Evolutionary conservation across 495 filamentous ascomycete genomes (phyloP), one percentile per base, ranked within the genome.

Genomic region (Aspergillus asperescens): DNA sequence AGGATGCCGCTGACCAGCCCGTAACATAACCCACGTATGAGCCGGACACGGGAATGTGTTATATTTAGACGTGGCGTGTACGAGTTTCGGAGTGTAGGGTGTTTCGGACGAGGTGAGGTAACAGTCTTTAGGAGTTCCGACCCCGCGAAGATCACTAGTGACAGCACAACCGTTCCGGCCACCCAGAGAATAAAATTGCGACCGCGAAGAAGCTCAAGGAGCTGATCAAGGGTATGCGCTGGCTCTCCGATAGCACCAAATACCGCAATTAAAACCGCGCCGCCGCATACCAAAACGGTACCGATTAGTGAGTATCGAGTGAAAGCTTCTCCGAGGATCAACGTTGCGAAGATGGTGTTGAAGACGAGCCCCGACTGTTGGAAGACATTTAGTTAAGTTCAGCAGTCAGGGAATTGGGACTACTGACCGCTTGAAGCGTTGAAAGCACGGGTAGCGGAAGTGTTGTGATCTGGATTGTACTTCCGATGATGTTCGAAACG

Each of bases 241-340:
- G 93, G 93, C 62, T 96, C 92, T n/a, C 88, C 83, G 58, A 99
- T 86, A 27, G 93, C 92, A 13, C 94, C 94, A 61, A 97, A 99
- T 19, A 87, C 81, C 20, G 89, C 92, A 57, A 99, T 99, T 44
- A 97, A 67, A 15, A 91, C 73, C 2, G 93, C 93, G 32, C 93
- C 93, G 27, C 76, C 72, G 51, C 86, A 91, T 13, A 97, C 94
- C 19, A 99, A 81, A 24, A 90, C 60, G 5, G 93, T 99, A 15
- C 93, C 93, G 59, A 87, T 78, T 24, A 95, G 78, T 4, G 90
- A 96, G 78, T 88, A 90, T 62, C 82, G 79, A 18, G 93, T 99
- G 70, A 96, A 99, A 2, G 90, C 86, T 72, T 99, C 93, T 28
- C 87, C 82, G 28, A 99, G 81, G 60, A 99, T 90, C 34, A 99